These are phyloP conservation scores for Pichia sp. DNA, from an alignment of 1,139 yeast genomes.

Conservation along the genomic window DNA sequence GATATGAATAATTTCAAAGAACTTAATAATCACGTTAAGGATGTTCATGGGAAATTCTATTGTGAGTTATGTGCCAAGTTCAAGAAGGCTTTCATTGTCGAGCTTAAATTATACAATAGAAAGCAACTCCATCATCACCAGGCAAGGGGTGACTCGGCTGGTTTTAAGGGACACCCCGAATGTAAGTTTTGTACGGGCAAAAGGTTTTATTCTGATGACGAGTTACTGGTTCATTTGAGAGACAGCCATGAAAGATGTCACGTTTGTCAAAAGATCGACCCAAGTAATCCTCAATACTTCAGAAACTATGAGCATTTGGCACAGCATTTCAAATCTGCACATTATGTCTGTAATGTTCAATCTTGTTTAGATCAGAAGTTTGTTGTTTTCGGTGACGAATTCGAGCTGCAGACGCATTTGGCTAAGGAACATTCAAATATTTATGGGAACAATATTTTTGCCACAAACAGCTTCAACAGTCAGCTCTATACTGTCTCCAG, in stretches of 20 bases:
- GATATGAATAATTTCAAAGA: slow-evolving; percentile 39
- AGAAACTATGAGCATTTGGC: slow-evolving; percentile 67
- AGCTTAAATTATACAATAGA: slow-evolving; percentile 54
- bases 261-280: slow-evolving; percentile 70
- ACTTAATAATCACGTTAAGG: slow-evolving; percentile 58
- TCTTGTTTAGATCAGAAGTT: slow-evolving; percentile 84
- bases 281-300: slow-evolving; percentile 69
- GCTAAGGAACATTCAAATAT: slow-evolving; percentile 69
- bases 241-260: slow-evolving; percentile 85
- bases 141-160: slow-evolving; percentile 56
- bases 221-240: slow-evolving; percentile 72
- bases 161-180: slow-evolving; percentile 84
- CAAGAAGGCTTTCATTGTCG: slow-evolving; percentile 72
- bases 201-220: slow-evolving; percentile 86
- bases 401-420: slow-evolving; percentile 87
- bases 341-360: slow-evolving; percentile 73
- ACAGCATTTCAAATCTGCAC: slow-evolving; percentile 65
- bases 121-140: slow-evolving; percentile 67
- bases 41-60: slow-evolving; percentile 51
- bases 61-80: slow-evolving; percentile 73
- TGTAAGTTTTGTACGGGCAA: slow-evolving; percentile 74
- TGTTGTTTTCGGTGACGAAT: slow-evolving; percentile 82
- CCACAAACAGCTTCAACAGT: slow-evolving; percentile 45
- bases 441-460: slow-evolving; percentile 36
- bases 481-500: slow-evolving; percentile 49